Evolutionary conservation across 495 filamentous ascomycete species (phyloP), one percentile per base, ranked within the genome.

Genomic region (Penicillium coprophilum): DNA sequence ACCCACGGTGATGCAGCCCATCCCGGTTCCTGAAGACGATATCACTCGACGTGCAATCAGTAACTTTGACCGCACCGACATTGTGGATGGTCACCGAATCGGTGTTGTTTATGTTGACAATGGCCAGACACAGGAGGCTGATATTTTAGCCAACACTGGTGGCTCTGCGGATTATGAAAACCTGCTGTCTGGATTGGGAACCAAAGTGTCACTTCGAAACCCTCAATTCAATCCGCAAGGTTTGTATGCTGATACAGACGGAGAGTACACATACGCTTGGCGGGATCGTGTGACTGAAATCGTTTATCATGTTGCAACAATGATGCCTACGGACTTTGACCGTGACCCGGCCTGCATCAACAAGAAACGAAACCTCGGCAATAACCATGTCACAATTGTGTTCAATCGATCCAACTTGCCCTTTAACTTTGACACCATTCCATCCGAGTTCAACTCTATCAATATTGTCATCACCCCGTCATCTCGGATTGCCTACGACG

Each of bases 341-440:
- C 77, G 82, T 39, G 91, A 97, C 63, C 84, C 87, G 13, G 78
- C 80, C 13, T 92, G 87, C 61, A 83, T 85, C 59, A 81, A 82
- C 65, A 99, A 99, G 77, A 99, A 99, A 69, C 80, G 85, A 4
- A 96, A 99, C 64, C 91, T 96, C 40, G 95, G 95, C 39, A 99
- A 99, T 64, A 96, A 99, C 74, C 95, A 87, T 63, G 95, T 99
- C 60, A 97, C 95, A 63, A 96, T 99, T 62, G 85, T 99, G 47
- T 99, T 92, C 76, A 99, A 99, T 67, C 89, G 94, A 56, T 96
- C 92, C 15, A 93, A 96, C 23, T 65, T 83, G 24, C 86, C 90
- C 0, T 97, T 96, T 77, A 79, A 83, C 52, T 95, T 96, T 63
- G 85, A 96, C 69, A 96, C 91, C 4, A 92, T 99, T 57, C 90